Conservation (phyloP, 2,329 filamentous ascomycete genomes). For the Alternaria hordeiaustralica region DNA sequence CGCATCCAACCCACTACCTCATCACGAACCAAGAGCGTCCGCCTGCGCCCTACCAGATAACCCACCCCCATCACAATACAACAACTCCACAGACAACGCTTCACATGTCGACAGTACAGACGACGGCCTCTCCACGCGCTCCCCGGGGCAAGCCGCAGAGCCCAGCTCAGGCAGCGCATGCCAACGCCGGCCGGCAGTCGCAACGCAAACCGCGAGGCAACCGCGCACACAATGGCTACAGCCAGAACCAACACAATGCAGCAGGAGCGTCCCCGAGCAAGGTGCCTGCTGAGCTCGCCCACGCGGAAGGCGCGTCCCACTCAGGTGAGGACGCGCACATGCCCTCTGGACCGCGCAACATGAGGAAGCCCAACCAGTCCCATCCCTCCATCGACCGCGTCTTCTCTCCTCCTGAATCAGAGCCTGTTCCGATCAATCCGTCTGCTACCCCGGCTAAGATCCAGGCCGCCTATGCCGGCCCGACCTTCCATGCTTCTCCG, state of each 20-base stretch:
- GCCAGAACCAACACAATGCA: slow-evolving; percentile 29
- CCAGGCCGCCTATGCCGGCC: slow-evolving; percentile 78
- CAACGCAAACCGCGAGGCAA: slow-evolving; percentile 42
- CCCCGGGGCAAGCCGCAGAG: slow-evolving; percentile 44
- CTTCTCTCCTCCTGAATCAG: slow-evolving; percentile 37
- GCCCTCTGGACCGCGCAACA: slow-evolving; percentile 29
- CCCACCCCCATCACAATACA: slow-evolving; percentile 7
- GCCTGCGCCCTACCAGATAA: slow-evolving; percentile 38
- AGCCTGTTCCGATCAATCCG: slow-evolving; percentile 23
- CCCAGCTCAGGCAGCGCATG: slow-evolving; percentile 34
- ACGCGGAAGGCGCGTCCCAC: slow-evolving; percentile 34
- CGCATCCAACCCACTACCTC: slow-evolving; percentile 22
- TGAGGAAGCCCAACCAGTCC: slow-evolving; percentile 42
- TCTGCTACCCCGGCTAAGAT: slow-evolving; percentile 43
- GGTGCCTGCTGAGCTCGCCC: slow-evolving; percentile 18
- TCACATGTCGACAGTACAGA: slow-evolving; percentile 44
- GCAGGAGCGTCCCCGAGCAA: slow-evolving; percentile 23
- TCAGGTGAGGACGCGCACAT: slow-evolving; percentile 39
- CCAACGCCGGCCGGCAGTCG: slow-evolving; percentile 33
- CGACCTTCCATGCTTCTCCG: slow-evolving; percentile 93
- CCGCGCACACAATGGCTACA: slow-evolving; percentile 39
- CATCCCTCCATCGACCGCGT: slow-evolving; percentile 38
- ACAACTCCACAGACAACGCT: slow-evolving; percentile 6
- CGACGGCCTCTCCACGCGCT: slow-evolving; percentile 42
- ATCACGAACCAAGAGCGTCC: slow-evolving; percentile 25